These are phyloP conservation scores for Trichoderma atroviride DNA, from an alignment of 2,329 filamentous ascomycete species.

Conservation along the genomic window DNA sequence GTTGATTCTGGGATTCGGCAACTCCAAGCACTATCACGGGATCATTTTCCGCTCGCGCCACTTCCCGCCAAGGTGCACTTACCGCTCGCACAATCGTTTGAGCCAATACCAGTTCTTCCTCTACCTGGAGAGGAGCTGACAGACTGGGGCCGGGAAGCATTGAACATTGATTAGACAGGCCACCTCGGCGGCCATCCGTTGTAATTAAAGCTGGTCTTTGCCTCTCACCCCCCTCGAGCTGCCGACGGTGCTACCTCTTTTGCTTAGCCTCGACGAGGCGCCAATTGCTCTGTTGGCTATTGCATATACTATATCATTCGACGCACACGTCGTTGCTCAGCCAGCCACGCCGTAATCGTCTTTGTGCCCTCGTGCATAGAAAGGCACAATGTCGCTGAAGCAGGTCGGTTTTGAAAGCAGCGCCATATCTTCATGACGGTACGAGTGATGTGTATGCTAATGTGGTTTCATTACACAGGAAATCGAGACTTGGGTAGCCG, in stretches of 20 bases:
- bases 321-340: background rate
- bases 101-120: conserved; percentile 16
- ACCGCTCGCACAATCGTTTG: conserved; percentile 9
- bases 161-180: conserved; percentile 11
- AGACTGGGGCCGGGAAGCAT: conserved; percentile 15
- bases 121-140: conserved; percentile 19
- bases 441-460: background rate
- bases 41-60: conserved; percentile 20
- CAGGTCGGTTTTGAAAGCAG: conserved; percentile 48
- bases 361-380: conserved; percentile 11
- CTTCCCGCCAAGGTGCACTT: conserved; percentile 24
- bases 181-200: conserved; percentile 6
- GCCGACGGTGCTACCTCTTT: conserved; percentile 2
- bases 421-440: background rate
- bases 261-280: conserved; percentile 7
- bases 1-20: conserved; percentile 25
- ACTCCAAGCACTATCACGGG: conserved; percentile 22
- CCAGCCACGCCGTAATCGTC: background rate
- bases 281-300: conserved; percentile 9
- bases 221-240: background rate
- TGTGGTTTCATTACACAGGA: conserved; percentile 59
- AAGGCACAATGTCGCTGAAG: conserved; percentile 59
- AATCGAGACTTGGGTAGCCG: conserved; percentile 98
- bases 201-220: conserved; percentile 11
- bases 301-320: conserved; percentile 4